Conservation (phyloP, 129 eudicot species). For the Lactuca sativa region DNA sequence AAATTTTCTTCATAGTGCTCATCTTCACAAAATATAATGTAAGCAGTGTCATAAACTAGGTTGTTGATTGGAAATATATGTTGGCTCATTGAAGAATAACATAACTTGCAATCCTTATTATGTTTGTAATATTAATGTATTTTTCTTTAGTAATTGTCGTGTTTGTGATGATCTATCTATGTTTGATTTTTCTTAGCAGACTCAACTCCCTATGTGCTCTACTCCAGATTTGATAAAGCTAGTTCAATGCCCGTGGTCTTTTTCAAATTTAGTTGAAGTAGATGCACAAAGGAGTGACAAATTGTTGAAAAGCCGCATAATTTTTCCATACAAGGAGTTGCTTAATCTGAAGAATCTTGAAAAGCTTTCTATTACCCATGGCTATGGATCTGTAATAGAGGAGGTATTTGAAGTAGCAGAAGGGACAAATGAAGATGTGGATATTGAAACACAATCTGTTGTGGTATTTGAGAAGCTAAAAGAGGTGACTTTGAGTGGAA, state of each 20-base stretch:
- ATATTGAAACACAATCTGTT: background rate
- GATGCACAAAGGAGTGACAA: background rate
- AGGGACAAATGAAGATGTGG: background rate
- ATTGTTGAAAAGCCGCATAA: background rate
- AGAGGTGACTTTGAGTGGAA: background rate
- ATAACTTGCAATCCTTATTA: too few relatives aligned
- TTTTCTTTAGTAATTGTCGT: too few relatives aligned
- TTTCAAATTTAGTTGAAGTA: background rate
- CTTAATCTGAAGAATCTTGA: background rate
- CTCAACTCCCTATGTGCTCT: too few relatives aligned
- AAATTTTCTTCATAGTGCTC: too few relatives aligned
- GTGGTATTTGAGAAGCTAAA: background rate
- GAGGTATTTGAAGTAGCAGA: conserved; percentile 2
- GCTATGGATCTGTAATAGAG: background rate
- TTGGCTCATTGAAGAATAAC: too few relatives aligned
- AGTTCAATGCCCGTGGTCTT: background rate
- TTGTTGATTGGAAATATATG: too few relatives aligned
- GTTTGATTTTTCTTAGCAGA: too few relatives aligned
- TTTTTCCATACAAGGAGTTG: conserved; percentile 1
- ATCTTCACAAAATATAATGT: too few relatives aligned
- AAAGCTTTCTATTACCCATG: background rate
- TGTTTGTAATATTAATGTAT: too few relatives aligned
- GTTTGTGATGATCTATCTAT: too few relatives aligned
- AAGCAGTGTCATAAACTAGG: too few relatives aligned
- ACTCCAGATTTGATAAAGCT: background rate